A percentile compares a stretch with the other conserved stretches of the same genome.
Conservation (phyloP, 345 rosid genomes). For the Trapa incisa region DNA sequence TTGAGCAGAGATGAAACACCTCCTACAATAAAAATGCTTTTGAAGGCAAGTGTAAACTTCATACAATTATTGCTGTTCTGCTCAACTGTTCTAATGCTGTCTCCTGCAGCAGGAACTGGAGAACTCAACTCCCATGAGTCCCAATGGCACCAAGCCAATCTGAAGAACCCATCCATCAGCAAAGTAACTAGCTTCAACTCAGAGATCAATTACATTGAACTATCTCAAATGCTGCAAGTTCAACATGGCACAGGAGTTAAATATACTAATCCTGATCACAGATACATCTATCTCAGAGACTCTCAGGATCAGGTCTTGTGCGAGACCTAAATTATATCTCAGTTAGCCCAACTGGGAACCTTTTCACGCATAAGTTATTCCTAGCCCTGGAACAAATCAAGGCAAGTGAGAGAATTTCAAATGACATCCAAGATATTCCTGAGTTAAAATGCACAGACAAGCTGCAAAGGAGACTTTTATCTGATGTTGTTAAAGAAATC, state of each 20-base stretch:
- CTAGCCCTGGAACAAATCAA: constrained; percentile 45
- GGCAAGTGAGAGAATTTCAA: constrained; percentile 19
- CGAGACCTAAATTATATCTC: constrained; percentile 33
- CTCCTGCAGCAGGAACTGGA: constrained; percentile 35
- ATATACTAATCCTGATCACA: constrained; percentile 24
- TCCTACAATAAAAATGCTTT: constrained; percentile 57
- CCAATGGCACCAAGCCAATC: constrained; percentile 11
- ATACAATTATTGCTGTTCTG: not conserved
- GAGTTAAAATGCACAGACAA: constrained; percentile 23
- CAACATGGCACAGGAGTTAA: constrained; percentile 5
- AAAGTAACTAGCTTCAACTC: no score
- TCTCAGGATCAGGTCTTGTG: constrained; percentile 48
- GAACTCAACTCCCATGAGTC: constrained; percentile 26
- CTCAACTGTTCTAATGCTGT: not conserved
- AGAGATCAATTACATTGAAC: no score
- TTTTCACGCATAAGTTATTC: constrained; percentile 47
- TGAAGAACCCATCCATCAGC: no score
- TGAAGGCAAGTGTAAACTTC: constrained; percentile 32
- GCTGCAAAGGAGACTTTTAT: constrained; percentile 51
- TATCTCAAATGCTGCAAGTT: constrained; percentile 9
- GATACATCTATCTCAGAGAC: constrained; percentile 41
- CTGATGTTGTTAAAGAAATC: constrained; percentile 63
- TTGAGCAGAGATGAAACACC: constrained; percentile 64
- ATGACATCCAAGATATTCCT: constrained; percentile 18
- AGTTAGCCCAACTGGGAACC: constrained; percentile 34